Evolutionary conservation across 768 basidiomycete species (phyloP).

Genomic region (Ramaria sp.): DNA sequence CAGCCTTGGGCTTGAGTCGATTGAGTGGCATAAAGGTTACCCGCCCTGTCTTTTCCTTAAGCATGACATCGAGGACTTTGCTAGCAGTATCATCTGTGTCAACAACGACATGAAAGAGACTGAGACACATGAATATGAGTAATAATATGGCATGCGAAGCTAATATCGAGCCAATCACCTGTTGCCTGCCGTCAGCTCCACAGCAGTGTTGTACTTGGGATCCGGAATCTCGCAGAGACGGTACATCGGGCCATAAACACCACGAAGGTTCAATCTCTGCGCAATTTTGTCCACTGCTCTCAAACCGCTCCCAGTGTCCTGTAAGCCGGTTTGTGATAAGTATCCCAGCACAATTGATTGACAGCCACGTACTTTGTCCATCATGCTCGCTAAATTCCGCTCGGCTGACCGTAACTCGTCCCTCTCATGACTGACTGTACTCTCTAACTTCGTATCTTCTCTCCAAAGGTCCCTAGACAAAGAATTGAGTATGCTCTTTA

Average conservation of each 20-base stretch:
- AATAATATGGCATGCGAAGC: not conserved
- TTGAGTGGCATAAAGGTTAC: conserved; percentile 99
- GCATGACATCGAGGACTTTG: conserved; percentile 86
- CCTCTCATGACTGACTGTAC: conserved; percentile 59
- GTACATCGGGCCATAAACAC: conserved; percentile 92
- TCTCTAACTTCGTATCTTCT: conserved; percentile 83
- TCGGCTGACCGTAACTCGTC: conserved; percentile 79
- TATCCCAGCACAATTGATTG: not conserved
- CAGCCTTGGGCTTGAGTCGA: conserved; percentile 71
- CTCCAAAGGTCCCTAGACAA: conserved; percentile 66
- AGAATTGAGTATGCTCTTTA: not conserved
- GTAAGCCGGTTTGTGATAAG: conserved; percentile 10
- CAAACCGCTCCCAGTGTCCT: conserved; percentile 90
- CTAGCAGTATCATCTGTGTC: conserved; percentile 93
- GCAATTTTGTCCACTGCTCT: conserved; percentile 79
- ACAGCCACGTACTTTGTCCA: conserved; percentile 70
- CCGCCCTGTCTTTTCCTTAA: conserved; percentile 85
- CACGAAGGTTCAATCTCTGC: conserved; percentile 58
- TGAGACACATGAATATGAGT: conserved; percentile 21
- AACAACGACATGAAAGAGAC: conserved; percentile 95
- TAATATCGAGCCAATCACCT: conserved; percentile 38
- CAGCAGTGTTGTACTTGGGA: conserved; percentile 77
- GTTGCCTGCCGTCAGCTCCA: conserved; percentile 93
- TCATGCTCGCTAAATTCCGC: conserved; percentile 72
- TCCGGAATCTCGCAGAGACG: conserved; percentile 87